Base-by-base conservation (phyloP, 768 basidiomycete genomes). In the Lentinula boryana region DNA sequence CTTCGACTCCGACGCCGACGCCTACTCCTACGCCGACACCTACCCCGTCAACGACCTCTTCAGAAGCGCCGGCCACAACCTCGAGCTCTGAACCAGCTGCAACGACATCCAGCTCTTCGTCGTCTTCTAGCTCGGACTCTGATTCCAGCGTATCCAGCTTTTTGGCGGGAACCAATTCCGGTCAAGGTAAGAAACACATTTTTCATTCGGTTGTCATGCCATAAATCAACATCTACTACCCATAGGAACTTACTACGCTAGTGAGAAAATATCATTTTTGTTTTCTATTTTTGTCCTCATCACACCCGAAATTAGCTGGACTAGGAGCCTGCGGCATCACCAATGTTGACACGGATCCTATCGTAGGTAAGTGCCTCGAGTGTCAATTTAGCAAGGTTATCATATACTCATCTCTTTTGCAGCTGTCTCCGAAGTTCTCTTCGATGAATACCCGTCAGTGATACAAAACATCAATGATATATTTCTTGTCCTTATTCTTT, bases 291-390 rank as follows among this genome's bases (percentile, higher is more conserved):
- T 31, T 60, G 41, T 48, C 16, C 46, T 48, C 21, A 48, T 48
- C 18, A 44, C 44, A 36, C 15, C 52, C 61, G 32, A 63, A 35
- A 46, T 63, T 51, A 80, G 79, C 85, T 62, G 87, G 86, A 56
- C 78, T 87, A 46, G 85, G 84, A 58, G 79, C 87, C 8, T 89
- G 87, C 68, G 87, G 86, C 51, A 78, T 80, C 65, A 76, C 72
- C 50, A 87, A 85, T 74, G 71, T 62, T 0, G 80, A 83, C 65
- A 60, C 63, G 7, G 78, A 88, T 58, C 66, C 70, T 67, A 85
- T 88, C 21, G 46, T 23, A 18, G 46, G 46, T 48, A 1, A 48
- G 46, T 23, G 4, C 21, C 46, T 21, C 21, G 5, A 48, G 2
- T 38, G 36, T 13, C 36, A 10, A 43, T 12, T 48, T 5, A 48